Conservation (phyloP, 371 early-diverging fungal species). For the Apophysomyces trapeziformis region DNA sequence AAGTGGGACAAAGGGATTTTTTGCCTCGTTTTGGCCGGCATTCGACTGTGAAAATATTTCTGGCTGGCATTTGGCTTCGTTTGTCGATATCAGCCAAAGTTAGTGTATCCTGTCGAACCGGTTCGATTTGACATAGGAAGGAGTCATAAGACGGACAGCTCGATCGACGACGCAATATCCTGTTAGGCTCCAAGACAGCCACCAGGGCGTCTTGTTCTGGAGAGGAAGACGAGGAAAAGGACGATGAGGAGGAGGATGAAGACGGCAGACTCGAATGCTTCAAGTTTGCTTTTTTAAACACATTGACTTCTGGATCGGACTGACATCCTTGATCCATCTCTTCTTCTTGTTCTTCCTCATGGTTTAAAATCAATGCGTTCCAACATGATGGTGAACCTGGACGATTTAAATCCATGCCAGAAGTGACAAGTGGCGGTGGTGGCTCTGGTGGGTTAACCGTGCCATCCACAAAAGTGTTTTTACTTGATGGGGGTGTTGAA, state of each 20-base stretch:
- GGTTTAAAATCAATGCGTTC: not conserved
- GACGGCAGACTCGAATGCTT: not conserved
- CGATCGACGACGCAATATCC: conserved; percentile 16
- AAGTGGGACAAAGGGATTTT: not conserved
- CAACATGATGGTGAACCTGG: not conserved
- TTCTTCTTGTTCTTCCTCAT: not conserved
- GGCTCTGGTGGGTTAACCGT: conserved; percentile 22
- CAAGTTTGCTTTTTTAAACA: not conserved
- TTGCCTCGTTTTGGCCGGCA: not conserved
- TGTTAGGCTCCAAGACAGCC: conserved; percentile 11
- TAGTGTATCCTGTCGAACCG: not conserved
- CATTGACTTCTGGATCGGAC: conserved; percentile 4
- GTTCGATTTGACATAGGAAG: not conserved
- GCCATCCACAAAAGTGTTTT: not conserved
- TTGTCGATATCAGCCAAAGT: not conserved
- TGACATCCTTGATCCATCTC: not conserved
- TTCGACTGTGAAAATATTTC: not conserved
- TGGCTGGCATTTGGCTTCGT: not conserved
- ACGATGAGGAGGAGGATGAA: not conserved
- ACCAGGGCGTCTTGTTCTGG: conserved; percentile 1
- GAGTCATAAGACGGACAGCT: conserved; percentile 17
- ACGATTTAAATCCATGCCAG: not conserved
- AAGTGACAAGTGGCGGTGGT: conserved; percentile 14
- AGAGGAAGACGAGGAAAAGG: conserved; percentile 1
- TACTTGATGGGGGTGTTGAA: not conserved